phyloP scores from a whole-genome alignment of 2,329 filamentous ascomycete species.

The Fusarium papillatum region DNA sequence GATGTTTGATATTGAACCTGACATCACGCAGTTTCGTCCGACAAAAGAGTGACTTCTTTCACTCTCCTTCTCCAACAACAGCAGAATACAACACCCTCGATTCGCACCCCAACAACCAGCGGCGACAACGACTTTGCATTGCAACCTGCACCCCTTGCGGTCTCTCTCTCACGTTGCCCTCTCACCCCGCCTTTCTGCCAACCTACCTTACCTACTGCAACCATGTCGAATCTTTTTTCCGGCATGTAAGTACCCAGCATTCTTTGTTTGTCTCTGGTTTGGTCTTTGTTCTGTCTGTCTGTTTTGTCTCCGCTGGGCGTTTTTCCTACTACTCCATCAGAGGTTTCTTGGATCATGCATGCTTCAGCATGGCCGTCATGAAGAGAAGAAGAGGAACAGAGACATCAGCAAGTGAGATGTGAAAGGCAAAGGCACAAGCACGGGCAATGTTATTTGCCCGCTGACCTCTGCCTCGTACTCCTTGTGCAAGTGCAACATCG shows the following conservation, averaged over 20 bases:
- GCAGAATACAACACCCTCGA: conserved; percentile 1
- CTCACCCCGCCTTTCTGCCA: conserved; percentile 38
- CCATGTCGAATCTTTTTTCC: conserved; percentile 73
- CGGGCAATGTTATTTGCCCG: neutral
- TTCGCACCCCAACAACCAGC: conserved; percentile 4
- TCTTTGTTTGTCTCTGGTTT: conserved; percentile 17
- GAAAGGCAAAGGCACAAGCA: neutral
- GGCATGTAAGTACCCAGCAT: conserved; percentile 66
- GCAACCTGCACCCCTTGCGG: conserved; percentile 21
- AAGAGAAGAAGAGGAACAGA: conserved; percentile 2
- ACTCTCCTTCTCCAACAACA: neutral
- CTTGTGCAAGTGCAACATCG: conserved; percentile 31
- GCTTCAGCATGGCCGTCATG: neutral
- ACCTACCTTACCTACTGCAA: conserved; percentile 31
- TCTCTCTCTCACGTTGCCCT: conserved; percentile 37
- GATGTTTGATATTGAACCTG: conserved; percentile 37
- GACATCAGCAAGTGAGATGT: neutral
- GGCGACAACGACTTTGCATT: conserved; percentile 7
- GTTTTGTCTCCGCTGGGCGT: neutral
- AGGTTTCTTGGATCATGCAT: neutral
- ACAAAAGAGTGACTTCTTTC: conserved; percentile 3
- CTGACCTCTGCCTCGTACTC: conserved; percentile 8
- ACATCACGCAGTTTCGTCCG: conserved; percentile 20
- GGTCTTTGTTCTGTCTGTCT: neutral
- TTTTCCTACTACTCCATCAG: neutral